These are phyloP conservation scores for Fomitopsis pinicola DNA, from an alignment of 1,284 basidiomycete genomes.

Conservation along the genomic window DNA sequence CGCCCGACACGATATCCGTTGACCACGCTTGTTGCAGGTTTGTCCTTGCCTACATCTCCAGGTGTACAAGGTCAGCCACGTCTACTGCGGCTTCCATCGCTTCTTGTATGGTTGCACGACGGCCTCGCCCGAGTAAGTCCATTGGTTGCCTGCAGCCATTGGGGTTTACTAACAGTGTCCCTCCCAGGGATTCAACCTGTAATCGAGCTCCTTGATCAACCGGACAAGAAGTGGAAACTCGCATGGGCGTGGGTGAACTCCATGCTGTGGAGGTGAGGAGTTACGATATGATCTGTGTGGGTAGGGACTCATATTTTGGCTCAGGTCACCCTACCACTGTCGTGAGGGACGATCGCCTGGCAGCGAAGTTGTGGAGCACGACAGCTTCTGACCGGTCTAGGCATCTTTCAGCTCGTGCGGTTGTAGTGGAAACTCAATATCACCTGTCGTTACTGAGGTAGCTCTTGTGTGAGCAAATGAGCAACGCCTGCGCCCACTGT, in stretches of 20 bases:
- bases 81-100: slow-evolving; percentile 33
- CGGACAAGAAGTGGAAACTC: slow-evolving; percentile 28
- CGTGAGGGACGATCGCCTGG: neutral
- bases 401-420: neutral
- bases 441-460: neutral
- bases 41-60: slow-evolving; percentile 10
- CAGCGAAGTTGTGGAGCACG: neutral
- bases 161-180: neutral
- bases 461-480: neutral
- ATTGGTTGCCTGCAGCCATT: neutral
- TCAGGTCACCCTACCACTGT: neutral
- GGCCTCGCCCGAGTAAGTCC: slow-evolving; percentile 28
- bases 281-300: neutral
- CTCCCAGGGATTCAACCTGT: slow-evolving; percentile 4
- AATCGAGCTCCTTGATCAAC: slow-evolving; percentile 29
- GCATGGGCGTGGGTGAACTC: slow-evolving; percentile 24
- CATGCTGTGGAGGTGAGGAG: slow-evolving; percentile 22
- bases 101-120: slow-evolving; percentile 39
- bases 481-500: neutral
- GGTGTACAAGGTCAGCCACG: slow-evolving; percentile 27
- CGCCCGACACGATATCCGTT: neutral
- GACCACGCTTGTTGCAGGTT: neutral
- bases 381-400: neutral
- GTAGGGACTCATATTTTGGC: neutral
- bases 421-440: slow-evolving; percentile 1